phyloP scores from a whole-genome alignment of 2,329 filamentous ascomycete genomes.

The Neonectria neomacrospora region DNA sequence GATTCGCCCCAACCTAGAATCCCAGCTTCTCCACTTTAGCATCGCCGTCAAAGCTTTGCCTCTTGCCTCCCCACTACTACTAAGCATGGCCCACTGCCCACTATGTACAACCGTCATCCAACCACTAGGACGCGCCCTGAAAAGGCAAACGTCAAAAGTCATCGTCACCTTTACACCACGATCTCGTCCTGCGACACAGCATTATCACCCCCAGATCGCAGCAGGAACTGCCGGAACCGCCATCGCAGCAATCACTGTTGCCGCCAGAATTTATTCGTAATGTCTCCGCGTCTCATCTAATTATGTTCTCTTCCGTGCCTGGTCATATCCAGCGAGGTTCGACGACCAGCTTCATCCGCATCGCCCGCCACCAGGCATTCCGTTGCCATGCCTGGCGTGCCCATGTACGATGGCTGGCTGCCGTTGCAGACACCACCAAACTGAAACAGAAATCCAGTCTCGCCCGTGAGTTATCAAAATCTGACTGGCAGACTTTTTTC shows the following conservation, averaged over 20 bases:
- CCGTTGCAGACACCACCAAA: constrained; percentile 44
- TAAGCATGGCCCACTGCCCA: constrained; percentile 20
- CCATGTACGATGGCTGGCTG: constrained; percentile 59
- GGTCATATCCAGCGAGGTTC: constrained; percentile 55
- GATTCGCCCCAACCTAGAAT: background rate
- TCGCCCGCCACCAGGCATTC: constrained; percentile 61
- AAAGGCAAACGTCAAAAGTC: constrained; percentile 35
- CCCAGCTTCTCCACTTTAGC: constrained; percentile 23
- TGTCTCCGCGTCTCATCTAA: constrained; percentile 43
- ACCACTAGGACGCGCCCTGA: constrained; percentile 32
- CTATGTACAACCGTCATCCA: constrained; percentile 35
- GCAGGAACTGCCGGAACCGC: constrained; percentile 25
- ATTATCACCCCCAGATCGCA: constrained; percentile 16
- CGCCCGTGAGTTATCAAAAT: constrained; percentile 51
- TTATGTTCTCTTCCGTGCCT: constrained; percentile 46
- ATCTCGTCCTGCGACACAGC: constrained; percentile 20
- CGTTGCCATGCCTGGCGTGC: constrained; percentile 50
- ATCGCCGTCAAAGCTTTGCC: background rate
- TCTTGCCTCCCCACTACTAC: constrained; percentile 21
- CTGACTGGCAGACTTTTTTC: background rate
- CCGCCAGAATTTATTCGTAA: constrained; percentile 31
- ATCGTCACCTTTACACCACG: constrained; percentile 23
- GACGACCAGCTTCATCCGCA: constrained; percentile 60
- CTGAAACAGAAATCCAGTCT: constrained; percentile 46
- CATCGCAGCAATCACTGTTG: constrained; percentile 8